A percentile compares a stretch with the other conserved stretches of the same genome.
These are phyloP conservation scores for Termitomyces bulborhizus DNA, from an alignment of 768 basidiomycete species.

Conservation along the genomic window DNA sequence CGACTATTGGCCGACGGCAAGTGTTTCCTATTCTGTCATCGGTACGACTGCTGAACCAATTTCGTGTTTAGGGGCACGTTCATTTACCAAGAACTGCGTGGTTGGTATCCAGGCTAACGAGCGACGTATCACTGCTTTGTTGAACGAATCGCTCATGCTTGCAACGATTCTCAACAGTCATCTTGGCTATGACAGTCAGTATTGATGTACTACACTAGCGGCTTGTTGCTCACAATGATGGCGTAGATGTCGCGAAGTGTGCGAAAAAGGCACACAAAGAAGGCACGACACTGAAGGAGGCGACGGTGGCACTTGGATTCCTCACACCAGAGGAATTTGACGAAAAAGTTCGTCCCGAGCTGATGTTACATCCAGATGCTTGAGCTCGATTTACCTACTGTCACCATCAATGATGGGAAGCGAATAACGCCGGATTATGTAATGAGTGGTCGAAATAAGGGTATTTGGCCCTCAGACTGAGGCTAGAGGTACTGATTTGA, in stretches of 20 bases:
- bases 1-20: constrained; percentile 87
- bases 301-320: constrained; percentile 83
- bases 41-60: neutral
- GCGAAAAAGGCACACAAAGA: constrained; percentile 99
- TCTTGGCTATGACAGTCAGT: constrained; percentile 94
- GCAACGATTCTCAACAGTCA: constrained; percentile 96
- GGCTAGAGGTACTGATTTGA: neutral
- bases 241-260: constrained; percentile 88
- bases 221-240: constrained; percentile 12
- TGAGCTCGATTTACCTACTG: constrained; percentile 17
- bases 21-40: constrained; percentile 12
- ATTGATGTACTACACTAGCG: neutral
- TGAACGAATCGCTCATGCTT: constrained; percentile 97
- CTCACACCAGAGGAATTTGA: constrained; percentile 91
- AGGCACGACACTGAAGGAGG: constrained; percentile 93
- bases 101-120: constrained; percentile 96
- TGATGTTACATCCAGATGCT: constrained; percentile 70
- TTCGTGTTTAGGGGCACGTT: constrained; percentile 58
- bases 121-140: constrained; percentile 78
- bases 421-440: constrained; percentile 10
- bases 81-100: constrained; percentile 96
- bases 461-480: neutral
- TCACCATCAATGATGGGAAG: constrained; percentile 7
- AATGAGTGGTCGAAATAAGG: constrained; percentile 8
- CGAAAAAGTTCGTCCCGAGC: constrained; percentile 83